These are phyloP conservation scores for Bocquillonia castaneifolia DNA, from an alignment of 441 rosid species.

Conservation along the genomic window DNA sequence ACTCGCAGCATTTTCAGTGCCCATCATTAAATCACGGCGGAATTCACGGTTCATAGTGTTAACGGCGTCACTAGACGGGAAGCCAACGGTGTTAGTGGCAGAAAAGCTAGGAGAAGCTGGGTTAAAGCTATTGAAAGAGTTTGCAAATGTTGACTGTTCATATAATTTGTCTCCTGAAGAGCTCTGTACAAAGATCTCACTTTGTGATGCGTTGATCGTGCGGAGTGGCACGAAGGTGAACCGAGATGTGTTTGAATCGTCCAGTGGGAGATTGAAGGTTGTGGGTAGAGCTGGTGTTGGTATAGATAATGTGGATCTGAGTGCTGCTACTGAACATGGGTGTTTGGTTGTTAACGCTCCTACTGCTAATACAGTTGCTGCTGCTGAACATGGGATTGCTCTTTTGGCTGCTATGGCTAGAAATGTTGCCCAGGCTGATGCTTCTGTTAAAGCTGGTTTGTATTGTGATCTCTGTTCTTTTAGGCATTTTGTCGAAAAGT, in stretches of 20 bases:
- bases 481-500: slow-evolving; percentile 7
- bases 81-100: slow-evolving; percentile 73
- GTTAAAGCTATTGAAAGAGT: slow-evolving; percentile 47
- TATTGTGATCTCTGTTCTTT: not conserved
- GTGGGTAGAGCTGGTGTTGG: slow-evolving; percentile 99
- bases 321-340: slow-evolving; percentile 91
- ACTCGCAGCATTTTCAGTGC: slow-evolving; percentile 30
- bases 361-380: slow-evolving; percentile 92
- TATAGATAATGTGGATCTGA: slow-evolving; percentile 95
- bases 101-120: slow-evolving; percentile 96
- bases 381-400: slow-evolving; percentile 96
- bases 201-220: slow-evolving; percentile 81
- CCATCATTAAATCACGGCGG: slow-evolving; percentile 22
- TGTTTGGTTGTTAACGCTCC: slow-evolving; percentile 98
- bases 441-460: slow-evolving; percentile 81
- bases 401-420: slow-evolving; percentile 90
- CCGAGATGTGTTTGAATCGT: slow-evolving; percentile 79
- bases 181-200: slow-evolving; percentile 79
- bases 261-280: slow-evolving; percentile 79
- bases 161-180: slow-evolving; percentile 77
- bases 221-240: slow-evolving; percentile 88
- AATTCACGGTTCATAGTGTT: slow-evolving; percentile 37
- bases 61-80: slow-evolving; percentile 33
- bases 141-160: slow-evolving; percentile 71
- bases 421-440: slow-evolving; percentile 91